Conservation (phyloP, 768 basidiomycete species). For the Suillus discolor region DNA sequence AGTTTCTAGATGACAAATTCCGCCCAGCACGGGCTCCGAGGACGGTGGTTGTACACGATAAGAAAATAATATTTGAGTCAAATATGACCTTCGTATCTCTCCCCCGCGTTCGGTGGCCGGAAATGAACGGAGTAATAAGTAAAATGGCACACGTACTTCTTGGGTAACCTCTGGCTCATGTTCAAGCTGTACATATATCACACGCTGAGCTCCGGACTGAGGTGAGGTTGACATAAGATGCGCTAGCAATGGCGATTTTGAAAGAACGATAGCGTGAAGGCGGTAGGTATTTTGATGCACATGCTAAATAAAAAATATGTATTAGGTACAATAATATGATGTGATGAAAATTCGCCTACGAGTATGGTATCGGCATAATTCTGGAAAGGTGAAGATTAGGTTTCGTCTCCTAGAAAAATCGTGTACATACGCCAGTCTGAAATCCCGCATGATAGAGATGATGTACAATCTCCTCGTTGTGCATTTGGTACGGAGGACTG, state of each 20-base stretch:
- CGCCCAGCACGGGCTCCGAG: conserved; percentile 25
- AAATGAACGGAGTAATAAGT: conserved; percentile 31
- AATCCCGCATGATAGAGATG: conserved; percentile 82
- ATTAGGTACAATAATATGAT: conserved; percentile 13
- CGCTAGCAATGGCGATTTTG: conserved; percentile 84
- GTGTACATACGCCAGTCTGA: conserved; percentile 71
- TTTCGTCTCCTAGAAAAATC: conserved; percentile 14
- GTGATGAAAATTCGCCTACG: conserved; percentile 44
- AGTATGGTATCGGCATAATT: conserved; percentile 84
- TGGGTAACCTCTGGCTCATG: conserved; percentile 82
- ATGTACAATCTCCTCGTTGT: conserved; percentile 77
- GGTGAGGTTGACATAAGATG: conserved; percentile 86
- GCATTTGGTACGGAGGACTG: conserved; percentile 55
- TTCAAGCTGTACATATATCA: conserved; percentile 75
- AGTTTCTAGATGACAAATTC: conserved; percentile 15
- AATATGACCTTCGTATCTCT: conserved; percentile 20
- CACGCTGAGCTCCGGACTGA: conserved; percentile 62
- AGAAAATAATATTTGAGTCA: conserved; percentile 19
- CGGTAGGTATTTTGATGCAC: conserved; percentile 75
- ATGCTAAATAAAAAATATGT: conserved; percentile 48
- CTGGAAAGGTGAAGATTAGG: conserved; percentile 38
- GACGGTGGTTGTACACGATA: conserved; percentile 18
- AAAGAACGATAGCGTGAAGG: conserved; percentile 83
- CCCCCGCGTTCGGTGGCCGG: conserved; percentile 29
- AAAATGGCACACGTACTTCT: conserved; percentile 59